Base-by-base conservation (phyloP, 371 early-diverging fungal species). In the Actinomucor elegans region DNA sequence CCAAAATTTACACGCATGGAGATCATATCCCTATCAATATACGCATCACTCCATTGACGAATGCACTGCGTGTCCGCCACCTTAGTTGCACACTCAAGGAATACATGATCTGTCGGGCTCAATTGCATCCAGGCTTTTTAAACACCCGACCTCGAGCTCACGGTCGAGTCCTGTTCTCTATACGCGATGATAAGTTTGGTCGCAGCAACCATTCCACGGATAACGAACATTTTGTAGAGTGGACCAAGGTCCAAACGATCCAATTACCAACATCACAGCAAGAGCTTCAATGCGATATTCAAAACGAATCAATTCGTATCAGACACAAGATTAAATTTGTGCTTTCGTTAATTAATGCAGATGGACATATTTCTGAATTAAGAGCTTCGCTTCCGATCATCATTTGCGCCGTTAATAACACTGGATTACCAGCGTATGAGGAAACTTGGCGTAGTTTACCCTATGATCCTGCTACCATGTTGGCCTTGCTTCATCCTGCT, bases 11-110 rank as follows among this genome's bases (percentile, higher is more conserved):
- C 36, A 57, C 58, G n/a, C 67, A 61, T 27, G 73, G 77, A 6
- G 77, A 73, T 18, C 33, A 56, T 23, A 69, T 77, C 21, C 72
- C 70, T 5, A 53, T 77, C 10, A 57, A 53, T 11, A 57, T 77
- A 18, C 62, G 57, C 18, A 55, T 73, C 15, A 68, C 66, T 15
- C 73, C 77, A 14, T 57, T 73, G 9, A 56, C 59, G 2, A 33
- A 52, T 21, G 41, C 60, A 17, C 34, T 73, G 4, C 45, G 51
- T 28, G 57, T 77, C 5, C 65, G 70, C 18, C 54, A 57, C 45
- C 32, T 73, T n/a, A 48, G 60, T n/a, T 69, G 67, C 32, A 63
- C 64, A 0, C 57, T 71, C 23, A 77, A 73, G 36, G 77, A 73
- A 47, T 77, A 73, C 40, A 61, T 64, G 54, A 55, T 67, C 10